A percentile compares a stretch with the other conserved stretches of the same genome.
These are phyloP conservation scores for Hippophae gyantsensis DNA, from an alignment of 306 rosid genomes.

Conservation along the genomic window DNA sequence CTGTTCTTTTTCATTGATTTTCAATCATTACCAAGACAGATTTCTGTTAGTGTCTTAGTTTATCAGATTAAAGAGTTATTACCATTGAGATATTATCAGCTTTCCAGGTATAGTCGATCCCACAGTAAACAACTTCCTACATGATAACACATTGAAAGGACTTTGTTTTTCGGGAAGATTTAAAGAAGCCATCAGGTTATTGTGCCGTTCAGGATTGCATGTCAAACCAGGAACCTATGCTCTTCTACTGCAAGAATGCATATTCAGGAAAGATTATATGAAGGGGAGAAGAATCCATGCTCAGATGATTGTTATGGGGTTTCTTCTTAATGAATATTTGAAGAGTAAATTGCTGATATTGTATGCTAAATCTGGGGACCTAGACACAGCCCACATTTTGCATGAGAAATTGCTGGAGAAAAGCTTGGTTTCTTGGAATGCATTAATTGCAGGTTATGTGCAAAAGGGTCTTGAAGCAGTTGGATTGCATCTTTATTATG, in stretches of 20 bases:
- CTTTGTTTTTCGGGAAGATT: slow-evolving; percentile 55
- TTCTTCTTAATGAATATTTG: slow-evolving; percentile 41
- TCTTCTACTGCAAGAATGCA: slow-evolving; percentile 74
- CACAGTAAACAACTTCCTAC: slow-evolving; percentile 15
- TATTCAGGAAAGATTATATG: slow-evolving; percentile 48
- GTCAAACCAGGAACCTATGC: slow-evolving; percentile 42
- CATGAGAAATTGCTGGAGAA: slow-evolving; percentile 35
- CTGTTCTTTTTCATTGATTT: slow-evolving; percentile 1
- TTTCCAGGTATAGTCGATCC: slow-evolving; percentile 51
- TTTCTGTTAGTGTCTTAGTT: slow-evolving; percentile 19
- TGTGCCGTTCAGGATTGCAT: slow-evolving; percentile 36
- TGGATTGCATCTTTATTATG: slow-evolving; percentile 42
- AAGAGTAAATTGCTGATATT: slow-evolving; percentile 53
- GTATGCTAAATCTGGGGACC: slow-evolving; percentile 52
- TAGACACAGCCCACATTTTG: slow-evolving; percentile 42
- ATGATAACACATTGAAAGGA: slow-evolving; percentile 39
- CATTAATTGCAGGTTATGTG: slow-evolving; percentile 49
- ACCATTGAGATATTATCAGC: slow-evolving; percentile 48
- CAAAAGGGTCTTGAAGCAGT: slow-evolving; percentile 45
- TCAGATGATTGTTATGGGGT: slow-evolving; percentile 50
- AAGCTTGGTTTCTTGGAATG: slow-evolving; percentile 62
- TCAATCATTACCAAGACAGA: slow-evolving; percentile 3
- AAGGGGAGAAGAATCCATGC: slow-evolving; percentile 53
- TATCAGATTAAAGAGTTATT: slow-evolving; percentile 22
- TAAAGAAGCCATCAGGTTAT: slow-evolving; percentile 45